Conservation (phyloP, 768 basidiomycete genomes). For the Sutorius australiensis region DNA sequence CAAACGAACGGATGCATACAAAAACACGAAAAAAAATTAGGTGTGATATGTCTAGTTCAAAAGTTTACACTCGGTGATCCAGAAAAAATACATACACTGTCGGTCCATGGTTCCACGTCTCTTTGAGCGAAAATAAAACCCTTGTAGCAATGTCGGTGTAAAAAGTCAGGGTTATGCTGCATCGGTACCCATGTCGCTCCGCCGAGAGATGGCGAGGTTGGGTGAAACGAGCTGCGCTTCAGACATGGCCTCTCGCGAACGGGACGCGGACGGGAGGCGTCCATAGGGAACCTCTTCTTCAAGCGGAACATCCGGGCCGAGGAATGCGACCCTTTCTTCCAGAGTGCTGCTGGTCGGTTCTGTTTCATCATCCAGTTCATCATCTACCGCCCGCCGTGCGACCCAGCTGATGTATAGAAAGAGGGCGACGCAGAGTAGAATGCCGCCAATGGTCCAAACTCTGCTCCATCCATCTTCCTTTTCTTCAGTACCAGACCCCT, state of each 20-base stretch:
- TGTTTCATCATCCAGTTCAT: constrained; percentile 46
- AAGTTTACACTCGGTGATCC: constrained; percentile 20
- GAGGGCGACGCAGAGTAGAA: constrained; percentile 67
- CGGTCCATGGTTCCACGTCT: constrained; percentile 2
- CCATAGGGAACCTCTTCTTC: constrained; percentile 22
- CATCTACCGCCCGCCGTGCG: constrained; percentile 65
- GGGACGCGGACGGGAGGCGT: constrained; percentile 18
- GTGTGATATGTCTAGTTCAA: constrained; percentile 5
- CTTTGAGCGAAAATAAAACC: neutral
- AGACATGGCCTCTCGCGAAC: constrained; percentile 37
- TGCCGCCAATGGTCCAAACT: constrained; percentile 65
- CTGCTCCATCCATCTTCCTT: constrained; percentile 45
- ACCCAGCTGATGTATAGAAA: constrained; percentile 78
- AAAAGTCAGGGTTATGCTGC: constrained; percentile 7
- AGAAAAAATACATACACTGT: constrained; percentile 19
- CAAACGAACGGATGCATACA: constrained; percentile 10
- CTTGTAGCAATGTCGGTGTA: neutral
- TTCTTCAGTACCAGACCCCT: constrained; percentile 36
- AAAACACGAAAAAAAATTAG: constrained; percentile 4
- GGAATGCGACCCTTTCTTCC: constrained; percentile 56
- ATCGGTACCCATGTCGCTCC: constrained; percentile 7
- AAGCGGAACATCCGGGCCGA: constrained; percentile 31
- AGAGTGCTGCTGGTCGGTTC: constrained; percentile 26
- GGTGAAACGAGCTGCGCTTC: constrained; percentile 40
- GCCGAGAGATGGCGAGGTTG: constrained; percentile 14